These are phyloP conservation scores for Lecanosticta acicola DNA, from an alignment of 2,329 filamentous ascomycete genomes.

Conservation along the genomic window DNA sequence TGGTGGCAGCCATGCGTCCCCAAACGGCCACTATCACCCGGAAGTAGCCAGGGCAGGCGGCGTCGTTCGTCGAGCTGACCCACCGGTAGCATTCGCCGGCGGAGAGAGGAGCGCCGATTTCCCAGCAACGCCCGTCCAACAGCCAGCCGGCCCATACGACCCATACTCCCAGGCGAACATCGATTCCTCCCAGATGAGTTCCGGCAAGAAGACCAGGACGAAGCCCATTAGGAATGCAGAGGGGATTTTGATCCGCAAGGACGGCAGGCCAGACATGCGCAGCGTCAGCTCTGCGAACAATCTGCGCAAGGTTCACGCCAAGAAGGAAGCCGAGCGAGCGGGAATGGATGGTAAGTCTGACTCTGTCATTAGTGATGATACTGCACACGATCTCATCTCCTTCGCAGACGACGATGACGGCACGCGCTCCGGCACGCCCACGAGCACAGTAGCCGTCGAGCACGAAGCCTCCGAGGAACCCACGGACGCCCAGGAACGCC, in stretches of 20 bases:
- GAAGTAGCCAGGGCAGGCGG: conserved; percentile 3
- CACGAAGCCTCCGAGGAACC: conserved; percentile 17
- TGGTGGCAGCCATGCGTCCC: conserved; percentile 31
- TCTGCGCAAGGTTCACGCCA: conserved; percentile 46
- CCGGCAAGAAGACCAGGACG: conserved; percentile 44
- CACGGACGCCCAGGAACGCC: conserved; percentile 21
- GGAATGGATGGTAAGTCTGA: conserved; percentile 26
- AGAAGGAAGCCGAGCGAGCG: conserved; percentile 40
- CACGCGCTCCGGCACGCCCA: conserved; percentile 20
- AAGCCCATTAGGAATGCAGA: conserved; percentile 48
- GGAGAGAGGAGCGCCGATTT: conserved; percentile 21
- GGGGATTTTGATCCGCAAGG: conserved; percentile 47
- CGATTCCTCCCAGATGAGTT: conserved; percentile 15
- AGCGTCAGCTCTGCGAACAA: conserved; percentile 50
- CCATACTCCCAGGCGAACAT: conserved; percentile 6
- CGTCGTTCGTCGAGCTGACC: conserved; percentile 3
- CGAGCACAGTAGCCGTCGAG: conserved; percentile 15
- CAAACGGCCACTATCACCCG: conserved; percentile 31
- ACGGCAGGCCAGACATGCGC: conserved; percentile 48
- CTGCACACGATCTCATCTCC: conserved; percentile 11
- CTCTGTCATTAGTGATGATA: conserved; percentile 11
- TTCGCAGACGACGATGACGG: conserved; percentile 15
- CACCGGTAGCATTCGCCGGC: conserved; percentile 6
- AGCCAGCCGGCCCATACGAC: conserved; percentile 10
- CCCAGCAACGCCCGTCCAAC: conserved; percentile 21